Conservation (phyloP, 805 yeast genomes). For the Kurtzmaniella cleridarum region DNA sequence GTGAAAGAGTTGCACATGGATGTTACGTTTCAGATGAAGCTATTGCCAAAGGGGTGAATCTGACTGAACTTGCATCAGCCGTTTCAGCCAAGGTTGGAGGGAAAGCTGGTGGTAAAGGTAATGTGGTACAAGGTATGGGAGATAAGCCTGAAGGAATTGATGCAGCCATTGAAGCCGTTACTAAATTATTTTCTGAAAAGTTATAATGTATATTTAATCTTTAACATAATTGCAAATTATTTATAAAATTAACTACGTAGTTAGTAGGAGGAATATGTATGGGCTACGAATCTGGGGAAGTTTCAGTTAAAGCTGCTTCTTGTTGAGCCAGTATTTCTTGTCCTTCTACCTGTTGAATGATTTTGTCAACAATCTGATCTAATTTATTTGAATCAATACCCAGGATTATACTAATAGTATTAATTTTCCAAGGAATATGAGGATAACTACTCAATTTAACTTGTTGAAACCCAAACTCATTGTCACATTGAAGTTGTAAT, state of each 20-base stretch:
- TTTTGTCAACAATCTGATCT: constrained; percentile 39
- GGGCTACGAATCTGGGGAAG: constrained; percentile 7
- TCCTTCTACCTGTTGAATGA: constrained; percentile 39
- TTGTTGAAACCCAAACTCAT: constrained; percentile 19
- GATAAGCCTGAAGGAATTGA: constrained; percentile 65
- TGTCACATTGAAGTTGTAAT: constrained; percentile 41
- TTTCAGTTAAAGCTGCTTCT: constrained; percentile 44
- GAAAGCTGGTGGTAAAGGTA: constrained; percentile 97
- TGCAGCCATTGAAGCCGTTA: constrained; percentile 70
- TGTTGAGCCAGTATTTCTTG: constrained; percentile 50
- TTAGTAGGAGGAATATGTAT: neutral
- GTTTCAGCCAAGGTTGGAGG: constrained; percentile 85
- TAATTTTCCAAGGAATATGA: constrained; percentile 57
- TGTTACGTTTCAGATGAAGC: constrained; percentile 78
- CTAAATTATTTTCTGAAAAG: constrained; percentile 55
- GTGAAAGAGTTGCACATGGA: constrained; percentile 88
- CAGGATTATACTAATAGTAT: constrained; percentile 63
- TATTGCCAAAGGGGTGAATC: constrained; percentile 62
- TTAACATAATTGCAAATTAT: neutral
- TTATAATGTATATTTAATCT: constrained; percentile 22
- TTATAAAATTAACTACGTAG: neutral
- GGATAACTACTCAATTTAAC: constrained; percentile 85
- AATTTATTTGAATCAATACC: constrained; percentile 25
- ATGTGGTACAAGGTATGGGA: constrained; percentile 96
- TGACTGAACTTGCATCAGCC: constrained; percentile 65